These are phyloP conservation scores for Eucalyptus sp. DNA, from an alignment of 345 rosid genomes.

Conservation along the genomic window DNA sequence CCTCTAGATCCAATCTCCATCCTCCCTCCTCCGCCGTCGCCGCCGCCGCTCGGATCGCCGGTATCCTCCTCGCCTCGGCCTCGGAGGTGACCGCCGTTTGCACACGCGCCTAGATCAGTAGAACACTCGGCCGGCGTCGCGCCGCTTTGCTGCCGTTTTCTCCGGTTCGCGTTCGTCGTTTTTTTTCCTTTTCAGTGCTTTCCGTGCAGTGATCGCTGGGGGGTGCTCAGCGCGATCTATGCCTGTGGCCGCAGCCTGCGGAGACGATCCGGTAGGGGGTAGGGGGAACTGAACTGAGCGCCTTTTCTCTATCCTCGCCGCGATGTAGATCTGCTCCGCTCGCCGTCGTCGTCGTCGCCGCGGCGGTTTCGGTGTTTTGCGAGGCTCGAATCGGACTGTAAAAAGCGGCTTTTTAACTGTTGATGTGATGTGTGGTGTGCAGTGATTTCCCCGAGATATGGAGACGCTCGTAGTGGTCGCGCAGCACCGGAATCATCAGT, in stretches of 20 bases:
- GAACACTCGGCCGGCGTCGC: not conserved
- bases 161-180: not conserved
- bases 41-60: not conserved
- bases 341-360: not conserved
- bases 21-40: not conserved
- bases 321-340: not conserved
- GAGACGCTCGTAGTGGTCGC: conserved; percentile 66
- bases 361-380: not conserved
- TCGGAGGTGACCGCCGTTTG: not conserved
- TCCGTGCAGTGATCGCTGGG: not conserved
- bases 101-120: not conserved
- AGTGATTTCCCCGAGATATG: conserved; percentile 24
- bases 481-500: conserved; percentile 65
- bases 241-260: not conserved
- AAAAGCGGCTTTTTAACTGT: not conserved
- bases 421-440: not conserved
- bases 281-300: not conserved
- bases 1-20: not conserved
- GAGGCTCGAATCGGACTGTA: not conserved
- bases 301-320: not conserved
- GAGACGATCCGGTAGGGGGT: not conserved
- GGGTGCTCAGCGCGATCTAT: not conserved
- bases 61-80: not conserved
- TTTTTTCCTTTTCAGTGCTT: not conserved
- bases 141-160: not conserved